A percentile compares a stretch with the other conserved stretches of the same genome.
phyloP scores from a whole-genome alignment of 495 filamentous ascomycete genomes.

The Neurospora tetrasperma region DNA sequence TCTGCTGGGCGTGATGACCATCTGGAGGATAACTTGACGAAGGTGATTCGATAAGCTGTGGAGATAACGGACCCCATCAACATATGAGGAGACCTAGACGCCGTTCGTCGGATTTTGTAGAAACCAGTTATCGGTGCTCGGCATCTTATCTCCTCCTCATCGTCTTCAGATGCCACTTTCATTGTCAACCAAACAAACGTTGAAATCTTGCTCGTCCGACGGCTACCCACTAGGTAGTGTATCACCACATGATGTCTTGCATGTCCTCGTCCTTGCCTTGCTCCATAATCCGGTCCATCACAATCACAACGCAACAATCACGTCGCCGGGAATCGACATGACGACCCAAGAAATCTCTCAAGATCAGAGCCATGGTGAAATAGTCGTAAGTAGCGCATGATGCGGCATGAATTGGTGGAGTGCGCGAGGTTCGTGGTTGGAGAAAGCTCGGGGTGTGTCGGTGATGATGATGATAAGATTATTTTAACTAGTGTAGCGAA shows the following conservation, averaged over 20 bases:
- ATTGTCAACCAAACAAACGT: not conserved
- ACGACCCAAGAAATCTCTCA: not conserved
- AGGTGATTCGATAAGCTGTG: not conserved
- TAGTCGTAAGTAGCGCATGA: not conserved
- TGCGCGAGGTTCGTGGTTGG: not conserved
- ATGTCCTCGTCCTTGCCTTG: not conserved
- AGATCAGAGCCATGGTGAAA: not conserved
- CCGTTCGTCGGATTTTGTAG: not conserved
- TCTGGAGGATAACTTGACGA: not conserved
- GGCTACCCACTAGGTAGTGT: not conserved
- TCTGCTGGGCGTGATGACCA: not conserved
- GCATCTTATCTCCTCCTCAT: not conserved
- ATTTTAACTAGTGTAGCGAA: not conserved
- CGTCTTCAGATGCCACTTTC: not conserved
- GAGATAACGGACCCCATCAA: not conserved
- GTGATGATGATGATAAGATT: not conserved
- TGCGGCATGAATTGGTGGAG: not conserved
- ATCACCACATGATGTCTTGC: not conserved
- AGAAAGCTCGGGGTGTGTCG: not conserved
- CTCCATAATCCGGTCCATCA: not conserved
- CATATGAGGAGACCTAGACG: not conserved
- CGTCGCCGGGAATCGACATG: not conserved
- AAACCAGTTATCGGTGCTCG: not conserved
- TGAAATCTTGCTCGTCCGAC: not conserved
- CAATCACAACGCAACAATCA: not conserved